phyloP scores from a whole-genome alignment of 805 yeast genomes.

The Wickerhamiella musiphila region DNA sequence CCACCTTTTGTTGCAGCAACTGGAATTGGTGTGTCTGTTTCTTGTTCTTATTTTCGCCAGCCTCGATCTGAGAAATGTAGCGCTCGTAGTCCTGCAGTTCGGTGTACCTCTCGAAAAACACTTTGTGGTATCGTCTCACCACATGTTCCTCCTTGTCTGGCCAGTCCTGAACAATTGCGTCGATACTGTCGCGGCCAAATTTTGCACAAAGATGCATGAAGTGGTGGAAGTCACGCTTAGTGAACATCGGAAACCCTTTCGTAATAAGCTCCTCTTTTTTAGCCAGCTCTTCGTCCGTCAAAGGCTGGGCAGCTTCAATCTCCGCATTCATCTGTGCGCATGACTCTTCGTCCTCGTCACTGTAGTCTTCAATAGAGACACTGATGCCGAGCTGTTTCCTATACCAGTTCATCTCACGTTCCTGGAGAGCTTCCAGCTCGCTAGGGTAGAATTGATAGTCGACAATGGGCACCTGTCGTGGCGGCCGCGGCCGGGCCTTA shows the following conservation, averaged over 20 bases:
- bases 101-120: constrained; percentile 60
- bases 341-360: constrained; percentile 26
- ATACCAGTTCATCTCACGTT: constrained; percentile 61
- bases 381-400: constrained; percentile 48
- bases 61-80: constrained; percentile 62
- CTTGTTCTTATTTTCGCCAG: constrained; percentile 67
- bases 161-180: constrained; percentile 50
- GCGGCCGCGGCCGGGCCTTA: constrained; percentile 49
- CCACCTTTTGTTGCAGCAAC: constrained; percentile 56
- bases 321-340: constrained; percentile 30
- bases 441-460: constrained; percentile 82
- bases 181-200: constrained; percentile 60
- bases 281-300: constrained; percentile 64
- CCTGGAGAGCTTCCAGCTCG: constrained; percentile 54
- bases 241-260: constrained; percentile 67
- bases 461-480: constrained; percentile 60
- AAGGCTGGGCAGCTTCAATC: constrained; percentile 56
- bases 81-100: constrained; percentile 85
- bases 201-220: constrained; percentile 57
- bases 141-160: constrained; percentile 51
- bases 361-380: constrained; percentile 31
- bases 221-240: constrained; percentile 71
- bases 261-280: constrained; percentile 37
- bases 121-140: constrained; percentile 54
- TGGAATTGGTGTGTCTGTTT: constrained; percentile 56